These are phyloP conservation scores for Taiozyma sp. DNA, from an alignment of 1,139 yeast genomes.

Conservation along the genomic window DNA sequence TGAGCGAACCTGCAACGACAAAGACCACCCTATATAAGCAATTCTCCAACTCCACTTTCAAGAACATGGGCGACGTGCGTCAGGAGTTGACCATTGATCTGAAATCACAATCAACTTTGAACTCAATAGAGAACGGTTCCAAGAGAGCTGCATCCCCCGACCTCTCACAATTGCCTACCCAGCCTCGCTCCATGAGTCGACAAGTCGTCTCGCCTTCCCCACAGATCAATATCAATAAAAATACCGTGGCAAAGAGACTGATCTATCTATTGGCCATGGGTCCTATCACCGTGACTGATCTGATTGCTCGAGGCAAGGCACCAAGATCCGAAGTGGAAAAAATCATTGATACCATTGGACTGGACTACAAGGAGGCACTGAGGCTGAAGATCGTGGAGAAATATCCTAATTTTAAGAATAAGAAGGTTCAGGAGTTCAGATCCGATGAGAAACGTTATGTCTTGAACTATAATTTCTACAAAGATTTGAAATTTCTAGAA, in stretches of 20 bases:
- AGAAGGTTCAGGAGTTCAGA: background rate
- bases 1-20: background rate
- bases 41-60: conserved; percentile 12
- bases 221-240: background rate
- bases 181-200: background rate
- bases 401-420: conserved; percentile 9
- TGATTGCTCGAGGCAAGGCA: conserved; percentile 7
- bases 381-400: conserved; percentile 2
- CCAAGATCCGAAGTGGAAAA: conserved; percentile 8
- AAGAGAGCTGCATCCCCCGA: background rate
- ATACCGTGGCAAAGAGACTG: conserved; percentile 4
- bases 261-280: conserved; percentile 17
- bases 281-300: conserved; percentile 13
- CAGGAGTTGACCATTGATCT: background rate
- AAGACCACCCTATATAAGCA: conserved; percentile 12
- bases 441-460: conserved; percentile 8
- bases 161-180: background rate
- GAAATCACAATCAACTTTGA: background rate
- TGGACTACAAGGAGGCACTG: conserved; percentile 4
- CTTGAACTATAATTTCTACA: conserved; percentile 12
- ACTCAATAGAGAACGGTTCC: background rate
- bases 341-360: conserved; percentile 8
- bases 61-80: conserved; percentile 8
- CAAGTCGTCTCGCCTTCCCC: background rate
- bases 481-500: conserved; percentile 13